Evolutionary conservation across 2,329 filamentous ascomycete genomes (phyloP), one percentile per base, ranked within the genome.

Genomic region (Volutella citrinella): DNA sequence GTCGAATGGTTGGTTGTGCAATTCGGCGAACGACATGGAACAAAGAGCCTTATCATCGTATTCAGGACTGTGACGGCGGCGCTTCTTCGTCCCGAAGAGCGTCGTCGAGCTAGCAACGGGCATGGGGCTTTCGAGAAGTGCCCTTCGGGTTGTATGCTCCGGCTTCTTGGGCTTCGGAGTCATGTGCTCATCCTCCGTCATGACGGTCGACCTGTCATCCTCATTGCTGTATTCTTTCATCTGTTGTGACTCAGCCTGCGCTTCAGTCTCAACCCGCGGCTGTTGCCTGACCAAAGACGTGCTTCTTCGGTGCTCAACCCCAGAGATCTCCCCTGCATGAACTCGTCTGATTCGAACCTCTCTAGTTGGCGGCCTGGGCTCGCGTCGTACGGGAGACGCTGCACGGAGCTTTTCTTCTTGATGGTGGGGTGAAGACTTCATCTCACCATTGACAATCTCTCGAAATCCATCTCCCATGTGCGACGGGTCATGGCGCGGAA

Each of bases 1-100:
- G 49, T 80, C 76, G 42, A 80, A 80, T 1, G 68, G 63, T 45
- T 80, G 71, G 4, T 61, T 57, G 32, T 61, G 65, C 10, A 80
- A 60, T 19, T 72, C 64, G 4, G 63, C 45, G 51, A 70, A 80
- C 26, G 63, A 63, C 76, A 80, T 80, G 9, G 56, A 54, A 40
- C 65, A 65, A n/a, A 80, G 62, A 24, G 67, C 63, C 26, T 66
- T 67, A 51, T 80, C 76, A 40, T 78, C 72, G 43, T 80, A 80
- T 51, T 80, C 76, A 19, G 67, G 61, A 38, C 62, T 69, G 21
- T 55, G 56, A 3, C 60, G 65, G 11, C 66, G 63, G 20, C 72
- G 69, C 34, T 68, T 70, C 28, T 49, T 60, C 19, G 57, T 52
- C 14, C 40, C 52, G 5, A 40, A 26, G 10, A 40, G 39, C 13